phyloP scores from a whole-genome alignment of 371 early-diverging fungal species.

The Umbelopsis sp. region DNA sequence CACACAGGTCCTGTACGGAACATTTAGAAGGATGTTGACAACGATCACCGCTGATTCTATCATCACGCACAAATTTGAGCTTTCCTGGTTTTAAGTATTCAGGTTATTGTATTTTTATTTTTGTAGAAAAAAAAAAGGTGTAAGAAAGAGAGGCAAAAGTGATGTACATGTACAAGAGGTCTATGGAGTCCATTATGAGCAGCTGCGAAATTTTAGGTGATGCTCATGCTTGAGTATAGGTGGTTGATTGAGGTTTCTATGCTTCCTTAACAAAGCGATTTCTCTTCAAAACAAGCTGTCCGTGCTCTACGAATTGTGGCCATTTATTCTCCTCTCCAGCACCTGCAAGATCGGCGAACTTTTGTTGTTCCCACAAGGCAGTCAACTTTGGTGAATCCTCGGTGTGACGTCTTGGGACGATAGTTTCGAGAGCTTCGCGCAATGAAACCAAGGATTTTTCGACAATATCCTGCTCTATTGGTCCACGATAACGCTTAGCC shows the following conservation, averaged over 20 bases:
- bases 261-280: conserved; percentile 44
- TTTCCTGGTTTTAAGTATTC: not conserved
- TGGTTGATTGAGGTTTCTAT: not conserved
- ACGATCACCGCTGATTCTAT: too few species aligned
- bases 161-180: conserved; percentile 10
- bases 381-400: conserved; percentile 31
- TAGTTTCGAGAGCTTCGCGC: conserved; percentile 43
- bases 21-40: too few species aligned
- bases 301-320: conserved; percentile 52
- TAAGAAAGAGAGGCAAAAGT: not conserved
- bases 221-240: not conserved
- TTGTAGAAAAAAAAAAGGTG: not conserved
- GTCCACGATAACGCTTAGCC: conserved; percentile 51
- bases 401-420: conserved; percentile 27
- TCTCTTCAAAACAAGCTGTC: conserved; percentile 45
- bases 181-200: too few species aligned
- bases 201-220: not conserved
- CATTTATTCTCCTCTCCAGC: conserved; percentile 34
- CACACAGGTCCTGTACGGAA: too few species aligned
- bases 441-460: conserved; percentile 43
- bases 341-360: conserved; percentile 43
- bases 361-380: conserved; percentile 55
- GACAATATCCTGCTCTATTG: conserved; percentile 45
- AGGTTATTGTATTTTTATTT: not conserved
- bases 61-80: too few species aligned